phyloP scores from a whole-genome alignment of 176 grass and related monocot genomes.

The Musa troglodytarum region DNA sequence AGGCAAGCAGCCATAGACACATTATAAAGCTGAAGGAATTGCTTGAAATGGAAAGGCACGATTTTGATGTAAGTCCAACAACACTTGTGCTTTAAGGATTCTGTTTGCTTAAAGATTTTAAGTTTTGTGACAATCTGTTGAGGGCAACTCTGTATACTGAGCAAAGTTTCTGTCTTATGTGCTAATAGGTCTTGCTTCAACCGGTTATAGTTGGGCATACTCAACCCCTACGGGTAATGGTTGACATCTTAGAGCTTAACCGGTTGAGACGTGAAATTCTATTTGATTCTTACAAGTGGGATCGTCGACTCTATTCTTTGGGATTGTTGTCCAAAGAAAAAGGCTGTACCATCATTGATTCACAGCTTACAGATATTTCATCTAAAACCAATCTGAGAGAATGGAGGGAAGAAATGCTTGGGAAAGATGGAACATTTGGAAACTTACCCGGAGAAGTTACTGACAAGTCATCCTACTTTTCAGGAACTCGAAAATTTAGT shows the following conservation, averaged over 20 bases:
- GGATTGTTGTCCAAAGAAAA: constrained; percentile 43
- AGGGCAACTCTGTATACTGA: neutral
- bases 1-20: constrained; percentile 38
- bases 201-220: constrained; percentile 36
- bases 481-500: constrained; percentile 40
- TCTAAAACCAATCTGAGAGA: constrained; percentile 25
- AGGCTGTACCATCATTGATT: constrained; percentile 14
- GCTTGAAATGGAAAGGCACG: constrained; percentile 59
- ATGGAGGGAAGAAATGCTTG: constrained; percentile 14
- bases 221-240: constrained; percentile 30
- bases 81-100: neutral
- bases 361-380: constrained; percentile 25
- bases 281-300: constrained; percentile 71
- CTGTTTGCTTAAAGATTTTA: constrained; percentile 19
- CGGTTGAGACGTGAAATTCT: constrained; percentile 57
- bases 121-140: neutral
- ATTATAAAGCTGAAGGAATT: constrained; percentile 57
- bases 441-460: constrained; percentile 18
- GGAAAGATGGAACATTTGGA: constrained; percentile 18
- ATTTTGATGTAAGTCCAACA: constrained; percentile 54
- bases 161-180: constrained; percentile 10
- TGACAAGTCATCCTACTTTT: constrained; percentile 9
- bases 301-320: constrained; percentile 42
- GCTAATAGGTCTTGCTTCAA: constrained; percentile 51
- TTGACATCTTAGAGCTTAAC: constrained; percentile 82